Evolutionary conservation across 2,329 filamentous ascomycete species (phyloP), one percentile per base, ranked within the genome.

Genomic region (Didymella lethalis): DNA sequence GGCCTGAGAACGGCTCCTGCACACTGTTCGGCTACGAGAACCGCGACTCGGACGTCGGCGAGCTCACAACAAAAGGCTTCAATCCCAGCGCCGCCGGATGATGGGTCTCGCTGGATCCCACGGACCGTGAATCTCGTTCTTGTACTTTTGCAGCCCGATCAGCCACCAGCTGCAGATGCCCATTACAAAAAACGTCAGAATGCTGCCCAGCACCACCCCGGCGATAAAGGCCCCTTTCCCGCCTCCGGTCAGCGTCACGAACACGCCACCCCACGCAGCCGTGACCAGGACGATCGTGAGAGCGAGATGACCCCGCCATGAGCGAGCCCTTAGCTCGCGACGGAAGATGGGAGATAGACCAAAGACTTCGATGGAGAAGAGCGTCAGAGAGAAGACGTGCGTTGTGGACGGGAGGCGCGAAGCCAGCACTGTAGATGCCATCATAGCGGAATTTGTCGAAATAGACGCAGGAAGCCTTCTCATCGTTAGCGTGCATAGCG

Each of bases 111-210:
- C 95, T 20, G 94, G 93, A 80, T 99, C 95, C 95, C 95, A 99
- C 1, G 95, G 95, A 43, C 95, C 95, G 72, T 93, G 92, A 66
- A 99, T 97, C 79, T 98, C 95, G 76, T 98, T 98, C 83, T 99
- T 99, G 79, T 98, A 99, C 80, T 96, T 94, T 79, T 99, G 95
- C 77, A 99, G 78, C 8, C 93, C 91, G 72, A 99, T 98, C 63
- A 99, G 80, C 93, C 95, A 98, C 94, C 93, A 98, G 74, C 92
- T 96, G 76, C 93, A 97, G 12, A 93, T 90, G 1, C 94, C 95
- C 87, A 97, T 96, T 2, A 88, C 88, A 53, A 97, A 76, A 4
- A 88, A 87, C 0, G 90, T 89, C 23, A 92, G 82, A 10, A 94
- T 71, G n/a, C 88, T 86, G 5, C 92, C 92, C 6, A 96, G 81